phyloP scores from a whole-genome alignment of 2,329 filamentous ascomycete species.

The Alternaria ventricosa region DNA sequence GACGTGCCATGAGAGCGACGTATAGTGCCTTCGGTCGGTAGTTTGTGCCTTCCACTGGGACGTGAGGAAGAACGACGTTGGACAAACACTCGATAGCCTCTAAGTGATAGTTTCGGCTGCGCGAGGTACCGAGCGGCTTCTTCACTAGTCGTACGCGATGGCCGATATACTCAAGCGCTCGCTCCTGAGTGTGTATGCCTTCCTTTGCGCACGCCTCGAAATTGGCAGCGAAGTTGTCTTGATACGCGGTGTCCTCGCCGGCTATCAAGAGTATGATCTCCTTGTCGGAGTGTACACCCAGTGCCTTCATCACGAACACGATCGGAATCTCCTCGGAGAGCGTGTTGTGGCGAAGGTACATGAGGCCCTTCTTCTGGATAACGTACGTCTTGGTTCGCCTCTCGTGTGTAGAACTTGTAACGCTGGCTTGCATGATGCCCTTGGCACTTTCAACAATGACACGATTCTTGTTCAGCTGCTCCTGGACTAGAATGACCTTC shows the following conservation, averaged over 20 bases:
- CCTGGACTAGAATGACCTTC: constrained; percentile 98
- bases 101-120: constrained; percentile 77
- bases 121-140: constrained; percentile 62
- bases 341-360: constrained; percentile 91
- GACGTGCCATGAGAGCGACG: constrained; percentile 95
- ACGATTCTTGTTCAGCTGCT: constrained; percentile 98
- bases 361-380: constrained; percentile 88
- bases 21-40: constrained; percentile 98
- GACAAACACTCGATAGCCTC: constrained; percentile 92
- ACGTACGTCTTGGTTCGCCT: constrained; percentile 98
- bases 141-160: constrained; percentile 78
- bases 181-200: constrained; percentile 89
- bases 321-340: constrained; percentile 94
- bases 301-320: constrained; percentile 88
- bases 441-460: constrained; percentile 98
- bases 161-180: constrained; percentile 92
- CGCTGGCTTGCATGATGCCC: constrained; percentile 90
- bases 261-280: constrained; percentile 93
- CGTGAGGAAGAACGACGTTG: constrained; percentile 92
- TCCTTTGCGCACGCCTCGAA: constrained; percentile 89
- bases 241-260: constrained; percentile 84
- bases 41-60: constrained; percentile 87
- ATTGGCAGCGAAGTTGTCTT: constrained; percentile 94
- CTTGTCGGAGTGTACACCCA: constrained; percentile 92
- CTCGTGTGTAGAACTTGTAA: constrained; percentile 92